A percentile compares a stretch with the other conserved stretches of the same genome.
phyloP scores from a whole-genome alignment of 164 flowering plant genomes.

The Amborella trichopoda region DNA sequence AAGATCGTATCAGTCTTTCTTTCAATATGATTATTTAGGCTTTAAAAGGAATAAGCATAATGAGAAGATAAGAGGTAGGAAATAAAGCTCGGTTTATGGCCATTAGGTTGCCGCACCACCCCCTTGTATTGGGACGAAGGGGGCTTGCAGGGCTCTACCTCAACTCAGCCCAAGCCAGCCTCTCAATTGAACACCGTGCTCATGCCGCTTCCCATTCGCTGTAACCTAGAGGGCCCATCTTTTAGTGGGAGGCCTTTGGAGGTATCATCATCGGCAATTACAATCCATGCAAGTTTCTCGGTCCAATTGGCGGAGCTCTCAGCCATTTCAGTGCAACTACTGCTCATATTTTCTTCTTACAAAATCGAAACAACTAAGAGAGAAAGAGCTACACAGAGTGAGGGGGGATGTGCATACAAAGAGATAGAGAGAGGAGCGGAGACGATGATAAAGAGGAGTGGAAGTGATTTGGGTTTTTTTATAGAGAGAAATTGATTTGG shows the following conservation, averaged over 20 bases:
- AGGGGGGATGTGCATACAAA: conserved; percentile 1
- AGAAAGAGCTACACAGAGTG: not conserved
- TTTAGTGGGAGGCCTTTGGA: conserved; percentile 5
- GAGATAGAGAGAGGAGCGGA: not conserved
- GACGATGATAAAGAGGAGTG: not conserved
- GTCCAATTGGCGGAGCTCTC: conserved; percentile 32
- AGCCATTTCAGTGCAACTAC: conserved; percentile 45
- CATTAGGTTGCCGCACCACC: conserved; percentile 93
- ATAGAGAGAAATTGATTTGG: no score
- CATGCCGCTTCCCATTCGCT: conserved; percentile 66
- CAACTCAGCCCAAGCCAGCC: conserved; percentile 35
- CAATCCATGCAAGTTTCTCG: not conserved
- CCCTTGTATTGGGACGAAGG: conserved; percentile 88
- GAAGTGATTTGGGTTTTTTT: no score
- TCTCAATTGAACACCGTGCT: conserved; percentile 54
- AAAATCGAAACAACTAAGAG: not conserved
- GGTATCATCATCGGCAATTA: conserved; percentile 9
- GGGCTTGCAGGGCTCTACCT: conserved; percentile 40
- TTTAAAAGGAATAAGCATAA: no score
- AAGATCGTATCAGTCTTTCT: no score
- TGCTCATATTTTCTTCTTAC: conserved; percentile 3
- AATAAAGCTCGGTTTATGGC: no score
- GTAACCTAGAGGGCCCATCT: conserved; percentile 17
- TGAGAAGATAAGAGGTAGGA: no score
- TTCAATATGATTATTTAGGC: no score